Conservation (phyloP, 495 filamentous ascomycete species). For the Penicillium coffeae region DNA sequence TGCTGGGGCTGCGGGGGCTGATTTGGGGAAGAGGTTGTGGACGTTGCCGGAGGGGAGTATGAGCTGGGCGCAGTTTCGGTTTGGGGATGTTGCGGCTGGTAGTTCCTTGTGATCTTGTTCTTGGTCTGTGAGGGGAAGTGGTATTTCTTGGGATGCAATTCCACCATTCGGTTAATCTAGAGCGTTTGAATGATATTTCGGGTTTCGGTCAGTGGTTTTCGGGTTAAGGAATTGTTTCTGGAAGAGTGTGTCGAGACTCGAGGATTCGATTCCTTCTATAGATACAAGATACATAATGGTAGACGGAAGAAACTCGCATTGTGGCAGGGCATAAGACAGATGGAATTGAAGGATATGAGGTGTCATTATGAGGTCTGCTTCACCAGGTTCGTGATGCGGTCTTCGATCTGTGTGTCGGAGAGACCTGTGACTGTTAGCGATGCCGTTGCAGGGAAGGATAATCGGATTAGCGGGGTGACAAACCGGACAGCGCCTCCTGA, state of each 20-base stretch:
- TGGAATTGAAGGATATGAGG: slow-evolving; percentile 4
- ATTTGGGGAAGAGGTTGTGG: slow-evolving; percentile 60
- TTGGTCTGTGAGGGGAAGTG: neutral
- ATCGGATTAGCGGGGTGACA: slow-evolving; percentile 8
- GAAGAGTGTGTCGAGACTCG: neutral
- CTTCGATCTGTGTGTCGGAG: slow-evolving; percentile 88
- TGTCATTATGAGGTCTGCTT: slow-evolving; percentile 50
- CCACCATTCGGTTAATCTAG: too few relatives aligned
- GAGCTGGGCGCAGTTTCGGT: slow-evolving; percentile 74
- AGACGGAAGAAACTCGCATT: slow-evolving; percentile 24
- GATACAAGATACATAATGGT: slow-evolving; percentile 31
- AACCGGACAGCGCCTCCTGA: slow-evolving; percentile 76
- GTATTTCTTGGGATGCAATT: too few relatives aligned
- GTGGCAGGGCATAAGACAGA: slow-evolving; percentile 23
- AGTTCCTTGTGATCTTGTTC: slow-evolving; percentile 18
- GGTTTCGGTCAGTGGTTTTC: neutral
- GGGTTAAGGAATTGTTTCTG: neutral
- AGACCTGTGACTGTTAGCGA: slow-evolving; percentile 56
- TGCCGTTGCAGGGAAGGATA: neutral
- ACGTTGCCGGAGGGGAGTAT: slow-evolving; percentile 63
- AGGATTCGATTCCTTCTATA: slow-evolving; percentile 42
- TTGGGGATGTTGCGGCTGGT: slow-evolving; percentile 53
- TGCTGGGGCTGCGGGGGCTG: slow-evolving; percentile 64
- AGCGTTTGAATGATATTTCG: too few relatives aligned
- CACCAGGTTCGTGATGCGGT: slow-evolving; percentile 76